Evolutionary conservation across 2,329 filamentous ascomycete genomes (phyloP).

Genomic region (Aspergillus sp.): DNA sequence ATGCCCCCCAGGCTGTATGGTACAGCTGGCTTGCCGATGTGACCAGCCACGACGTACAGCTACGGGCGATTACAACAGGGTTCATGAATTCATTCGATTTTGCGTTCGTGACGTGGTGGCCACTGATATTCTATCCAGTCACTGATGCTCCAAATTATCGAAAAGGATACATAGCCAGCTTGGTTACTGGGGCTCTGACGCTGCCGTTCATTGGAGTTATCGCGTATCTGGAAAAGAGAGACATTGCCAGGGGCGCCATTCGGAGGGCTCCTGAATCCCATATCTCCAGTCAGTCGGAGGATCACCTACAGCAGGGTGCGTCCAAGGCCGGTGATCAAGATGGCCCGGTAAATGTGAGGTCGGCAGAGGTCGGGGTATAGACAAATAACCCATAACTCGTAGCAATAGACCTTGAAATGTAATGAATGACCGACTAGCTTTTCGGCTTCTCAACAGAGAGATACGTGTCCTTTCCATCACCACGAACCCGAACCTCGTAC

Average conservation of each 20-base stretch:
- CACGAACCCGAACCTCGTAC: constrained; percentile 60
- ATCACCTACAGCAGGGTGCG: not conserved
- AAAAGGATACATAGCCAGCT: constrained; percentile 43
- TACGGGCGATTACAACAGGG: constrained; percentile 46
- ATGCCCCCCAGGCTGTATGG: constrained; percentile 49
- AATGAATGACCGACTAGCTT: too few species aligned
- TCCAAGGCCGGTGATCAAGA: not conserved
- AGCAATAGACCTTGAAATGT: too few species aligned
- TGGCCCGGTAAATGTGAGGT: not conserved
- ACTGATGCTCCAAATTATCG: constrained; percentile 42
- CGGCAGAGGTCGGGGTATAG: not conserved
- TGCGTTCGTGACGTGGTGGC: constrained; percentile 45
- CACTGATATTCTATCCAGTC: constrained; percentile 42
- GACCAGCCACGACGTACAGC: constrained; percentile 37
- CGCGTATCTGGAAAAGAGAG: constrained; percentile 31
- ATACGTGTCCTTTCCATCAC: not conserved
- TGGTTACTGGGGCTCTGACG: constrained; percentile 39
- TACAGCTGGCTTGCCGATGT: constrained; percentile 50
- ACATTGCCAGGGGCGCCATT: constrained; percentile 5
- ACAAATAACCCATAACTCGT: too few species aligned
- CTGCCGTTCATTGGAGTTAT: constrained; percentile 40
- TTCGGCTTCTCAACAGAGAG: constrained; percentile 1
- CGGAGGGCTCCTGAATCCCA: not conserved
- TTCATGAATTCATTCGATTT: constrained; percentile 49
- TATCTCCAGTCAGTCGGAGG: not conserved